Evolutionary conservation across 768 basidiomycete species (phyloP).

Genomic region (Russula olivacea): DNA sequence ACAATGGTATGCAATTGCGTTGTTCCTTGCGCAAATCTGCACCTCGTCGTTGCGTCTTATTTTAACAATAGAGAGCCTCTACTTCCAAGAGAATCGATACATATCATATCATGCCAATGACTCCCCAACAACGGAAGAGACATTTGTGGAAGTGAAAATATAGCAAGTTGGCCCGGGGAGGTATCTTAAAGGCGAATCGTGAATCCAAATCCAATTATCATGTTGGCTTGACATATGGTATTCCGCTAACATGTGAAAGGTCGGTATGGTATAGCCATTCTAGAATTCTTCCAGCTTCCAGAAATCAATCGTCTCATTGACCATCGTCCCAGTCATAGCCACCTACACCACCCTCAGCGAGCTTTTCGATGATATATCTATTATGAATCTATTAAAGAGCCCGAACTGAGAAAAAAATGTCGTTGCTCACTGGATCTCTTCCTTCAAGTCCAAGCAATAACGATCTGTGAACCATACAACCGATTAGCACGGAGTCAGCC

Average conservation of each 20-base stretch:
- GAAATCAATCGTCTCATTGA: constrained; percentile 68
- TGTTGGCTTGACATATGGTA: background rate
- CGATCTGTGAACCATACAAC: constrained; percentile 46
- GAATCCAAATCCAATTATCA: background rate
- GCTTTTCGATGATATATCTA: constrained; percentile 62
- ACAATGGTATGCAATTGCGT: too few species aligned
- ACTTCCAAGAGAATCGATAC: too few species aligned
- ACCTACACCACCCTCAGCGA: constrained; percentile 75
- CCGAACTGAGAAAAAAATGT: background rate
- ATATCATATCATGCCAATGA: too few species aligned
- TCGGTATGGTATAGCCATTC: background rate
- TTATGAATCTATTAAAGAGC: constrained; percentile 14
- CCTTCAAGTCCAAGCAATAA: constrained; percentile 80
- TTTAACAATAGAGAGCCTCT: too few species aligned
- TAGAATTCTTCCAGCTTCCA: background rate
- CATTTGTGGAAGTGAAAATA: constrained; percentile 34
- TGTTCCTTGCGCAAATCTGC: too few species aligned
- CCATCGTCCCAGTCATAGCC: constrained; percentile 69
- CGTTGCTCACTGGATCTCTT: constrained; percentile 68
- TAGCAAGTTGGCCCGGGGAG: constrained; percentile 51
- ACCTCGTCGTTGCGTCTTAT: too few species aligned
- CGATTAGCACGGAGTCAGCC: background rate
- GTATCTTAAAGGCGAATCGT: constrained; percentile 48
- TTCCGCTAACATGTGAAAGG: too few species aligned
- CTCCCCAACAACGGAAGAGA: constrained; percentile 29